Conservation (phyloP, 257 asterid species). For the Solanum pimpinellifolium region DNA sequence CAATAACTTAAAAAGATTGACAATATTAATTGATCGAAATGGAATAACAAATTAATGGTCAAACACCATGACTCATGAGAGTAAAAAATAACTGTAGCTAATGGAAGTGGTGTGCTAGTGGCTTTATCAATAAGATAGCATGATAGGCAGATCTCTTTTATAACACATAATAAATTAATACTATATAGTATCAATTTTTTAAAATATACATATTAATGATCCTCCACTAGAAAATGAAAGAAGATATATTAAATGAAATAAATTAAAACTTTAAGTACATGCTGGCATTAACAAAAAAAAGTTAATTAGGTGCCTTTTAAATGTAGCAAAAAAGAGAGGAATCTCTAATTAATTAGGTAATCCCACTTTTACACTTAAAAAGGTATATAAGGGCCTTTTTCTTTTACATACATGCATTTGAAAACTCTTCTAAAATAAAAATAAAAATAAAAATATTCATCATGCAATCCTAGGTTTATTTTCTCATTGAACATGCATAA, state of each 20-base stretch:
- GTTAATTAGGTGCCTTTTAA: neutral
- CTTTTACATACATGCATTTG: neutral
- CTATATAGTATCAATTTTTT: neutral
- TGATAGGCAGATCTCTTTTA: neutral
- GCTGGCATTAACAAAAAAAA: neutral
- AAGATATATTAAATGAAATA: neutral
- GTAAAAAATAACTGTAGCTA: neutral
- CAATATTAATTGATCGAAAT: neutral
- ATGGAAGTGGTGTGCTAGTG: neutral
- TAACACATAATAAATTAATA: neutral
- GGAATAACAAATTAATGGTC: neutral
- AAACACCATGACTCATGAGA: neutral
- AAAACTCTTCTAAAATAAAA: neutral
- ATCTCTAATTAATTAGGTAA: neutral
- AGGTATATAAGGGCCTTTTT: neutral
- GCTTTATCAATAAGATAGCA: neutral
- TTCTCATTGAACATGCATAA: neutral
- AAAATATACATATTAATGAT: neutral
- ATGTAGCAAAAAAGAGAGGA: neutral
- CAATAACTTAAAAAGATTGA: neutral
- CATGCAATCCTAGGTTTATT: neutral
- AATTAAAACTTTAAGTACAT: neutral
- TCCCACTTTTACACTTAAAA: neutral
- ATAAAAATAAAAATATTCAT: neutral
- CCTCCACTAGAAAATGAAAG: neutral